Conservation (phyloP, 169 alveolate species). For the Babesia bovis region DNA sequence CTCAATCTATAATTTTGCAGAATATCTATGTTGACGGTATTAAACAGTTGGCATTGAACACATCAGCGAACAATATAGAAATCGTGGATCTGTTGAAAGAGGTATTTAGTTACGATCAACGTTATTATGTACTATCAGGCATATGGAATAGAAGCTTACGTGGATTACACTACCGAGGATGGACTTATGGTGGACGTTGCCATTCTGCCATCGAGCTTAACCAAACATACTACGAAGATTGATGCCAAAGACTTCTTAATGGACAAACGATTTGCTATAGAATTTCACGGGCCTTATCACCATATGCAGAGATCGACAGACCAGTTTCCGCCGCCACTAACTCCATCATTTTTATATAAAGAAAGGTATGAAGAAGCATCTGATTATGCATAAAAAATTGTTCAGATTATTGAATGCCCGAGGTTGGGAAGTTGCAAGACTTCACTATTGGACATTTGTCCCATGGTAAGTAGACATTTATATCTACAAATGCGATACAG, state of each 20-base stretch:
- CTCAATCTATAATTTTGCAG: background rate
- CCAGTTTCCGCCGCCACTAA: constrained; percentile 54
- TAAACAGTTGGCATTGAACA: constrained; percentile 28
- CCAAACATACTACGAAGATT: background rate
- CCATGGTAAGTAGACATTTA: constrained; percentile 43
- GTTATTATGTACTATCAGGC: background rate
- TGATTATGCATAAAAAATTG: background rate
- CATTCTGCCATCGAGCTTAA: constrained; percentile 26
- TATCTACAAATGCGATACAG: background rate
- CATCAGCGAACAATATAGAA: constrained; percentile 45
- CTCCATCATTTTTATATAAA: constrained; percentile 19
- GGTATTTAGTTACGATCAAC: background rate
- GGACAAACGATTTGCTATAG: constrained; percentile 45
- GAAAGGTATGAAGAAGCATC: too few species aligned
- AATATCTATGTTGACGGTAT: constrained; percentile 10
- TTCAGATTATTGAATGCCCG: constrained; percentile 21
- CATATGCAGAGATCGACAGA: constrained; percentile 47
- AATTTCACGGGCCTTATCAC: constrained; percentile 63
- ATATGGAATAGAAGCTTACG: constrained; percentile 24
- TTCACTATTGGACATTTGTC: constrained; percentile 53
- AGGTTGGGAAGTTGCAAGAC: constrained; percentile 50
- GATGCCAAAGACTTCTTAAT: constrained; percentile 35
- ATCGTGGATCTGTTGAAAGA: constrained; percentile 25
- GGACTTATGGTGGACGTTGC: constrained; percentile 49
- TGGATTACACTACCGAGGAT: constrained; percentile 25